Evolutionary conservation across 257 asterid species (phyloP).

Genomic region (Petunia axillaris): DNA sequence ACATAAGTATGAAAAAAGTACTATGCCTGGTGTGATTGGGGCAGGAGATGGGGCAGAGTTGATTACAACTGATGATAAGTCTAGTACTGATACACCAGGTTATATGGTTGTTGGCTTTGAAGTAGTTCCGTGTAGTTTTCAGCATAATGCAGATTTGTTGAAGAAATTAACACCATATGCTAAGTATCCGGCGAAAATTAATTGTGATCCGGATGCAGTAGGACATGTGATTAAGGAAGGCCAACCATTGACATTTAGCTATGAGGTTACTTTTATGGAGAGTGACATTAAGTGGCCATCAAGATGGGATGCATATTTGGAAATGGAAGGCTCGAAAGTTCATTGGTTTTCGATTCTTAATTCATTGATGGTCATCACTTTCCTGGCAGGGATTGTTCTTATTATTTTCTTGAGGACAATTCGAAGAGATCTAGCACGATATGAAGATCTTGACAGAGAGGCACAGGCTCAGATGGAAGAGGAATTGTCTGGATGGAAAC

Average conservation of each 20-base stretch:
- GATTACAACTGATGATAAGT: constrained; percentile 1
- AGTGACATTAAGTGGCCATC: not conserved
- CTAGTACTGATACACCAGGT: constrained; percentile 1
- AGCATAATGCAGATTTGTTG: constrained; percentile 3
- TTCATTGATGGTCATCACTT: constrained; percentile 27
- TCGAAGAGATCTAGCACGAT: constrained; percentile 28
- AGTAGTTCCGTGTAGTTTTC: constrained; percentile 31
- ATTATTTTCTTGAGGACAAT: constrained; percentile 30
- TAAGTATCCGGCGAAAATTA: constrained; percentile 18
- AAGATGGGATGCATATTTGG: constrained; percentile 32
- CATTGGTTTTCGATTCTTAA: constrained; percentile 31
- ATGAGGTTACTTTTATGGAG: constrained; percentile 31
- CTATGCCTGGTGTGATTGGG: constrained; percentile 26
- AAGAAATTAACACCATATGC: not conserved
- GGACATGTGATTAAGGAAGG: constrained; percentile 24
- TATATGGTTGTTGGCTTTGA: constrained; percentile 34
- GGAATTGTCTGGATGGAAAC: constrained; percentile 10
- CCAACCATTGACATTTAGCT: constrained; percentile 18
- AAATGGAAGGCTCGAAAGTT: constrained; percentile 32
- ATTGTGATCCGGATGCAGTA: constrained; percentile 27
- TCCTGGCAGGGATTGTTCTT: constrained; percentile 27
- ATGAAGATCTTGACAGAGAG: constrained; percentile 29
- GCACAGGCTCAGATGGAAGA: constrained; percentile 29
- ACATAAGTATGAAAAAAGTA: constrained; percentile 29
- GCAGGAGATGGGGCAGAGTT: constrained; percentile 29